Evolutionary conservation across 2,329 filamentous ascomycete species (phyloP), one percentile per base, ranked within the genome.

Genomic region (Boeremia exigua): DNA sequence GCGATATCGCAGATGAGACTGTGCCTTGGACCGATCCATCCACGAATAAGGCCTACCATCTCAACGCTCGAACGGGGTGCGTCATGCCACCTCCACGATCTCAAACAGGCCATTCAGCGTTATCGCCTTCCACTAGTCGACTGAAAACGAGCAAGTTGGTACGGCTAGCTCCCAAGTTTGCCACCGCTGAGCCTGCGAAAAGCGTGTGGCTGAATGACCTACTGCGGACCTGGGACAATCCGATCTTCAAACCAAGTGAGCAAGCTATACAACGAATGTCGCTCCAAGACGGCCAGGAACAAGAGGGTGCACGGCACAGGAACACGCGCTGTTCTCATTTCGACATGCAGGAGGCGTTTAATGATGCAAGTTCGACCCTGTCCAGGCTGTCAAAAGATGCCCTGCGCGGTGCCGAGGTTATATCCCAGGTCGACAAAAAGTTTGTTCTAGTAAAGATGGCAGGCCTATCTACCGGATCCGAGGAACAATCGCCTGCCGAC

Each of bases 381-480:
- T 74, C 65, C 14, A 74, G 68, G 53, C 60, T 97, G 1, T 90
- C 87, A 0, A 90, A 87, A 61, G 67, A 78, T 4, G 82, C 51
- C 11, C 54, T 75, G 7, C 48, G 74, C 1, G 69, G 76, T 7
- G 90, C 90, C 0, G 77, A 84, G 44, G 80, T 96, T 0, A 83
- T 99, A 37, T 82, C 87, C 0, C 95, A 99, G 68, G 88, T 99
- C 1, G 94, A 98, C 71, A 82, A 80, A 12, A 99, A 99, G 72
- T 99, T 96, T 70, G 89, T 99, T 14, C 77, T 99, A 0, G 80
- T 87, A 19, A 88, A 85, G 59, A 77, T 91, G 45, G 71, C 27
- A 14, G 56, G 61, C 6, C 37, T 75, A 0, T 47, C 68, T 3
- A 56, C 46, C 6, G 5, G 33, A 9, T 30, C 10, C 7, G n/a